Base-by-base conservation (phyloP, 352 stramenopile species). In the Chrysophaeum taylorii region DNA sequence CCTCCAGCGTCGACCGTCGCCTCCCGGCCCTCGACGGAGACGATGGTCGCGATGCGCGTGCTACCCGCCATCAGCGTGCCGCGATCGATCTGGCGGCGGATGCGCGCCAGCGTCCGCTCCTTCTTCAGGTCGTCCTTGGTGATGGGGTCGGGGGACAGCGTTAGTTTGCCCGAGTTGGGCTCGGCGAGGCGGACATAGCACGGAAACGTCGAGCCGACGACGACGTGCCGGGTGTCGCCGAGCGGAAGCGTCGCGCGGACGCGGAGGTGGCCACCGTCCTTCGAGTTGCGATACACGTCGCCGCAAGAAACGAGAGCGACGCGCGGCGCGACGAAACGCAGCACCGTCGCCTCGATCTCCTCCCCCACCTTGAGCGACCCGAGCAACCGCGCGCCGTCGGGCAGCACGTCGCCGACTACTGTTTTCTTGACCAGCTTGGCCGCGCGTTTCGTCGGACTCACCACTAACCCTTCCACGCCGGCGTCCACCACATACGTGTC, bases 171-270 rank as follows among this genome's bases (percentile, higher is more conserved):
- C 31, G 31, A 43, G 57, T 45, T 66, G 9, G 31, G 31, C 35
- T 66, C 57, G 31, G 36, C 27, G 57, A 66, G 35, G 33, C 57
- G 57, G 14, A 66, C 57, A 36, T 66, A 66, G 57, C 57, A 66
- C 9, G 36, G 15, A 4, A 63, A 5, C 7, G 25, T 9, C 9
- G 16, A 5, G 52, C 52, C 52, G 5, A 38, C 4, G n/a, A 14
- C 52, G 27, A 63, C 7, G 25, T 21, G 27, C 15, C n/a, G 15
- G 27, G 2, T 31, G 27, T 33, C 52, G 27, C 9, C 9, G 52
- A 35, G 52, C 52, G 23, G 5, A 2, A 31, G 27, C 52, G 25
- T 21, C 52, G n/a, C n/a, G n/a, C n/a, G n/a, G n/a, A n/a, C n/a
- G n/a, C 39, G 25, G 25, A 9, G 4, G 25, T 14, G 25, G 33